These are phyloP conservation scores for Phytophthora hybrid DNA, from an alignment of 352 stramenopile genomes.

Conservation along the genomic window DNA sequence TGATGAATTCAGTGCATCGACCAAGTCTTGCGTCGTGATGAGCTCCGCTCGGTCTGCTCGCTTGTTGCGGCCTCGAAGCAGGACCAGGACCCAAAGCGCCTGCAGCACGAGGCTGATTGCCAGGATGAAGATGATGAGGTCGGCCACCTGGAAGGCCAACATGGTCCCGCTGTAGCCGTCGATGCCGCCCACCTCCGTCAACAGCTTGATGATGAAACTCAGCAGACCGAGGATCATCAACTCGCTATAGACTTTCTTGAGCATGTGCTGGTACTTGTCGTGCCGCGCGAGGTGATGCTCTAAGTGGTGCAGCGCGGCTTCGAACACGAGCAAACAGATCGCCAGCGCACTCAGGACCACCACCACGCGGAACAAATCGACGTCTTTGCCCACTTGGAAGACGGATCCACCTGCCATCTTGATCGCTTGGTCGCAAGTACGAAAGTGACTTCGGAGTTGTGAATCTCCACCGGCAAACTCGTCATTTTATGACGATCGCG, in stretches of 20 bases:
- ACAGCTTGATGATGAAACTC: conserved; percentile 61
- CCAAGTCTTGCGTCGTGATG: conserved; percentile 47
- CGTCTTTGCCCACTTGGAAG: too few relatives aligned
- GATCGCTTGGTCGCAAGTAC: too few relatives aligned
- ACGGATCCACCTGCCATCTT: too few relatives aligned
- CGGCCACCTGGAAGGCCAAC: conserved; percentile 58
- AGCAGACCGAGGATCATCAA: conserved; percentile 71
- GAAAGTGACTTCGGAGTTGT: too few relatives aligned
- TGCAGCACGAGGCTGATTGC: conserved; percentile 62
- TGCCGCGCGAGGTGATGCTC: conserved; percentile 15
- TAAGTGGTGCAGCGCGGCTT: conserved; percentile 1
- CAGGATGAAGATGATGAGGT: conserved; percentile 63
- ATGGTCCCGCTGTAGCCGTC: conserved; percentile 47
- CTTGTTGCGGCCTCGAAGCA: conserved; percentile 48
- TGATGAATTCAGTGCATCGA: conserved; percentile 10
- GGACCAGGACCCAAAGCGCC: conserved; percentile 49
- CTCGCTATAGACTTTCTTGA: conserved; percentile 67
- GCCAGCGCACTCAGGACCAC: too few relatives aligned
- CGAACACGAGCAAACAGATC: too few relatives aligned
- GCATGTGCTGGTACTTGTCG: conserved; percentile 72
- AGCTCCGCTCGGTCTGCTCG: conserved; percentile 52
- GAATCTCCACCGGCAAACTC: too few relatives aligned
- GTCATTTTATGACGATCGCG: too few relatives aligned
- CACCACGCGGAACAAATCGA: too few relatives aligned
- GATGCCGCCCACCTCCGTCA: conserved; percentile 49